Evolutionary conservation across 2,329 filamentous ascomycete genomes (phyloP), one percentile per base, ranked within the genome.

Genomic region (Teratosphaeria gauchensis): DNA sequence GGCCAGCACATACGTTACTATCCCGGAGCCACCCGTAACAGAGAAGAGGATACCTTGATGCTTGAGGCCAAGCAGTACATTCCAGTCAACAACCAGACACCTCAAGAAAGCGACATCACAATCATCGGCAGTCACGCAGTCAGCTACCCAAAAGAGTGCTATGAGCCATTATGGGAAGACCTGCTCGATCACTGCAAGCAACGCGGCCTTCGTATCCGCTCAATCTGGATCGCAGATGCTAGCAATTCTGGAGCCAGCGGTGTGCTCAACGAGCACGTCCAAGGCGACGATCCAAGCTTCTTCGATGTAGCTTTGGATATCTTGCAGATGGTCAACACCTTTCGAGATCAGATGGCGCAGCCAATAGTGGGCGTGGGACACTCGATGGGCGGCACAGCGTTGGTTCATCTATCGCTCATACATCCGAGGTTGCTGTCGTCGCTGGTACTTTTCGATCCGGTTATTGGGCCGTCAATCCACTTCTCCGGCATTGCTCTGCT

Each of bases 321-420:
- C 5, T 80, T 92, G n/a, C 84, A 91, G 69, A 81, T 96, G 73
- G 82, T 92, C 76, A 96, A 96, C 73, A 79, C 83, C 55, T 92
- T 95, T 74, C 88, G 90, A 48, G 76, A 80, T 9, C 78, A 88
- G 62, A 90, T 94, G 80, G 87, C 88, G 6, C 86, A 87, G 0
- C 92, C 92, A 1, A 79, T 96, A 24, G 74, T 96, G 62, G 92
- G 89, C 58, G 74, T 96, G 32, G 92, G 90, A n/a, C 92, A 97
- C 75, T 95, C 89, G 64, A 91, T 95, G 78, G 92, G 92, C 51
- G 63, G n/a, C 3, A 62, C 16, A 28, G 52, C 48, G 55, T 56
- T 54, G 55, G 78, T 81, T 53, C 84, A 89, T 65, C 78, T 91
- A n/a, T 77, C 88, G 4, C 76, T 91, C 11, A 79, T 89, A 62